Evolutionary conservation across 352 stramenopile species (phyloP).

Genomic region (Globisporangium rhizosaccharum): DNA sequence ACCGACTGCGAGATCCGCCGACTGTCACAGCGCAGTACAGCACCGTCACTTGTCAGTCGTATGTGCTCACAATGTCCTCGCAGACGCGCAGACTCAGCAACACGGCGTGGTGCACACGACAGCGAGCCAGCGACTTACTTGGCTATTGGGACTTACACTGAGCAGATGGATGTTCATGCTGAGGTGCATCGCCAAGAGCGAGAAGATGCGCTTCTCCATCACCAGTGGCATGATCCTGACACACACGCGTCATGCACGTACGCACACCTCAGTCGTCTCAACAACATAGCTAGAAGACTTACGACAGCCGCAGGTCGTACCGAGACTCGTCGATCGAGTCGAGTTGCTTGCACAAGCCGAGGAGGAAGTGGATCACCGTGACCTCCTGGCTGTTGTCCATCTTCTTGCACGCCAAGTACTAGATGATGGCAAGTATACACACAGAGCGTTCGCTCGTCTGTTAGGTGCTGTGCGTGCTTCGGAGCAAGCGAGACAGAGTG

Average conservation of each 20-base stretch:
- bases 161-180: conserved; percentile 47
- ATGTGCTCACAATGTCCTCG: background rate
- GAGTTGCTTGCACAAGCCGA: conserved; percentile 75
- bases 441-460: background rate
- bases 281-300: background rate
- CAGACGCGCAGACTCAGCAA: background rate
- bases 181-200: conserved; percentile 74
- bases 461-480: too few species aligned
- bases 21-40: conserved; percentile 11
- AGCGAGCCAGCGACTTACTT: conserved; percentile 11
- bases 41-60: background rate
- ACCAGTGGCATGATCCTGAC: conserved; percentile 82
- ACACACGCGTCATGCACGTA: background rate
- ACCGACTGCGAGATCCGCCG: conserved; percentile 44
- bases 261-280: background rate
- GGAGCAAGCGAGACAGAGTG: too few species aligned
- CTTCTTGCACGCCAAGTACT: conserved; percentile 74
- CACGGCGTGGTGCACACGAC: too few species aligned
- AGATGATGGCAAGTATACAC: background rate
- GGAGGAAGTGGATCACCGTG: conserved; percentile 84
- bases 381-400: conserved; percentile 80
- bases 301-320: conserved; percentile 16
- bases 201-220: conserved; percentile 74
- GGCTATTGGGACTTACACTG: conserved; percentile 25
- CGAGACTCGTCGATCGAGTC: conserved; percentile 81